These are phyloP conservation scores for Clausena lansium DNA, from an alignment of 345 rosid species.

Conservation along the genomic window DNA sequence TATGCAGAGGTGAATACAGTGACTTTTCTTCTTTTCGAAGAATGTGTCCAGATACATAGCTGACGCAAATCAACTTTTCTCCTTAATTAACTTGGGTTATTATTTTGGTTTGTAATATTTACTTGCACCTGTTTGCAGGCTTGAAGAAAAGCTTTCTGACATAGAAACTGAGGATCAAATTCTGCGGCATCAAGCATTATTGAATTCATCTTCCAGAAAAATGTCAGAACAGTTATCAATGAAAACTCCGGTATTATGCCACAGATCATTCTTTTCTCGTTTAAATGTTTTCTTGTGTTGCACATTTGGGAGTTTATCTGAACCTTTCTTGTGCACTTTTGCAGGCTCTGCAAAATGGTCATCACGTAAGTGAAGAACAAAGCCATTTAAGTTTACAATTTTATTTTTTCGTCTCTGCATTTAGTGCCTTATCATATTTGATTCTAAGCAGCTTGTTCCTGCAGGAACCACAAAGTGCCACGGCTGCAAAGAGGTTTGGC, in stretches of 20 bases:
- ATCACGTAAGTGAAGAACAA: slow-evolving; percentile 48
- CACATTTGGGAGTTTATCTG: slow-evolving; percentile 9
- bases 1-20: slow-evolving; percentile 62
- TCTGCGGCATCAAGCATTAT: slow-evolving; percentile 60
- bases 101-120: slow-evolving; percentile 10
- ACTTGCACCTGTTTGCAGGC: slow-evolving; percentile 39
- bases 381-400: slow-evolving; percentile 8
- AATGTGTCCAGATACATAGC: not conserved
- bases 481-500: slow-evolving; percentile 50
- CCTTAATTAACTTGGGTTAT: slow-evolving; percentile 1
- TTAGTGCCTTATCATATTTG: slow-evolving; percentile 12
- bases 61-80: not conserved
- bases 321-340: slow-evolving; percentile 19
- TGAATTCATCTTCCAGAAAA: slow-evolving; percentile 49
- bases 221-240: slow-evolving; percentile 56
- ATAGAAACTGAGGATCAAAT: slow-evolving; percentile 77
- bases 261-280: not conserved
- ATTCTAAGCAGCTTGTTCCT: slow-evolving; percentile 22
- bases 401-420: slow-evolving; percentile 6
- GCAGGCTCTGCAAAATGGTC: slow-evolving; percentile 75
- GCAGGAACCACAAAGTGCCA: slow-evolving; percentile 53
- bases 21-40: not conserved
- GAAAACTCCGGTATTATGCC: slow-evolving; percentile 41
- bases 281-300: not conserved
- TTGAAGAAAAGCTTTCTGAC: slow-evolving; percentile 79